These are phyloP conservation scores for Lachancea mirantina DNA, from an alignment of 805 yeast species.

Conservation along the genomic window DNA sequence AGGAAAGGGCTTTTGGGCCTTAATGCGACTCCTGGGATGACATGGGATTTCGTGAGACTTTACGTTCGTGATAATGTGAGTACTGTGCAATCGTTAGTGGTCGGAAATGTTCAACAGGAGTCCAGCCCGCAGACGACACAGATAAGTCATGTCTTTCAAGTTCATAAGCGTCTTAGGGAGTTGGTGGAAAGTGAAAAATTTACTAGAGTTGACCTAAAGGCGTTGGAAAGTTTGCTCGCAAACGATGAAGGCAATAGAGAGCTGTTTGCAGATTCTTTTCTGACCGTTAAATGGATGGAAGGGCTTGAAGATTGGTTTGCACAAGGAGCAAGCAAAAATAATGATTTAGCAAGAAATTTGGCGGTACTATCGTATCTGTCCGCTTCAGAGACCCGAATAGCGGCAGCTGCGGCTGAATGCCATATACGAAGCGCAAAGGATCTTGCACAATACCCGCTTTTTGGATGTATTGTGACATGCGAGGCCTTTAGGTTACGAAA, in stretches of 20 bases:
- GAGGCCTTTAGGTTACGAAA: no score
- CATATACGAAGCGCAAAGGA: no score
- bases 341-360: constrained; percentile 39
- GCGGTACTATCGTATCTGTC: constrained; percentile 48
- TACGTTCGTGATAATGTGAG: constrained; percentile 41
- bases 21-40: constrained; percentile 49
- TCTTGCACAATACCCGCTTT: no score
- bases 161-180: constrained; percentile 48
- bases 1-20: constrained; percentile 48
- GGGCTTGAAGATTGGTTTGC: constrained; percentile 50
- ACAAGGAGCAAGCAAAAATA: constrained; percentile 46
- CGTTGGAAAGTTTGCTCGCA: constrained; percentile 38
- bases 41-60: constrained; percentile 58
- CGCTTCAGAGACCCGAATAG: constrained; percentile 37
- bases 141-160: constrained; percentile 29
- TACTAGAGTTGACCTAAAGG: constrained; percentile 37
- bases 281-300: constrained; percentile 51
- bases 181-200: constrained; percentile 44
- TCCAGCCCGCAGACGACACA: constrained; percentile 27
- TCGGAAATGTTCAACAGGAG: constrained; percentile 38
- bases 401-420: constrained; percentile 38
- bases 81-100: constrained; percentile 45
- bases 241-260: constrained; percentile 20
- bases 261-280: constrained; percentile 48
- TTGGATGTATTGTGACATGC: no score